These are phyloP conservation scores for Yamadazyma triangularis DNA, from an alignment of 1,139 yeast genomes.

Conservation along the genomic window DNA sequence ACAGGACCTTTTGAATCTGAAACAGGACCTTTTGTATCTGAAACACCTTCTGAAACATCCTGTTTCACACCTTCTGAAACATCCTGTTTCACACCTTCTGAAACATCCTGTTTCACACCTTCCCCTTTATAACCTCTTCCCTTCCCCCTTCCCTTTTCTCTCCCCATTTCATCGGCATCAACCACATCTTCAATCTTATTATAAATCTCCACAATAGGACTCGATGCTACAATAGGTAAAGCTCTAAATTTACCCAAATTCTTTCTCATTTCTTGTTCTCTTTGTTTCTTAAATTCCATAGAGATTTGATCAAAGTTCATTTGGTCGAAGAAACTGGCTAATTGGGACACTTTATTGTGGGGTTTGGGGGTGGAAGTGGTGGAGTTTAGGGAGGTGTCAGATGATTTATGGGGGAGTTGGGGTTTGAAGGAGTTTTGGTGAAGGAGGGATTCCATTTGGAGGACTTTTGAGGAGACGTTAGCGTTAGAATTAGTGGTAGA, in stretches of 20 bases:
- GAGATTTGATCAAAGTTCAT: conserved; percentile 80
- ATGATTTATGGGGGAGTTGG: background rate
- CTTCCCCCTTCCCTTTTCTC: conserved; percentile 2
- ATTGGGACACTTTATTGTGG: conserved; percentile 51
- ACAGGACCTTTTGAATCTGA: too few species aligned
- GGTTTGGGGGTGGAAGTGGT: conserved; percentile 8
- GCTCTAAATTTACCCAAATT: conserved; percentile 69
- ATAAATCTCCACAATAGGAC: conserved; percentile 89
- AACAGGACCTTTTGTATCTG: too few species aligned
- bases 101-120: conserved; percentile 4
- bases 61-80: conserved; percentile 9
- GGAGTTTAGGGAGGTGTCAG: background rate
- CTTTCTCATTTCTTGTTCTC: conserved; percentile 68
- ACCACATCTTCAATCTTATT: conserved; percentile 90
- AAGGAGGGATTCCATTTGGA: background rate
- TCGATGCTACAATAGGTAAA: conserved; percentile 68
- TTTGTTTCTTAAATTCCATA: conserved; percentile 78
- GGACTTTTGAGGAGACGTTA: too few species aligned
- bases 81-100: conserved; percentile 12
- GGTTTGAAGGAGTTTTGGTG: conserved; percentile 1
- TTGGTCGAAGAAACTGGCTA: conserved; percentile 68
- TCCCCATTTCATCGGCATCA: conserved; percentile 26
- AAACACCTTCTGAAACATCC: too few species aligned
- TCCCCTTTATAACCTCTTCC: conserved; percentile 2
- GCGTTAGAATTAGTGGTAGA: too few species aligned